These are phyloP conservation scores for Sphaerulina vaccinii DNA, from an alignment of 2,329 filamentous ascomycete genomes.

Conservation along the genomic window DNA sequence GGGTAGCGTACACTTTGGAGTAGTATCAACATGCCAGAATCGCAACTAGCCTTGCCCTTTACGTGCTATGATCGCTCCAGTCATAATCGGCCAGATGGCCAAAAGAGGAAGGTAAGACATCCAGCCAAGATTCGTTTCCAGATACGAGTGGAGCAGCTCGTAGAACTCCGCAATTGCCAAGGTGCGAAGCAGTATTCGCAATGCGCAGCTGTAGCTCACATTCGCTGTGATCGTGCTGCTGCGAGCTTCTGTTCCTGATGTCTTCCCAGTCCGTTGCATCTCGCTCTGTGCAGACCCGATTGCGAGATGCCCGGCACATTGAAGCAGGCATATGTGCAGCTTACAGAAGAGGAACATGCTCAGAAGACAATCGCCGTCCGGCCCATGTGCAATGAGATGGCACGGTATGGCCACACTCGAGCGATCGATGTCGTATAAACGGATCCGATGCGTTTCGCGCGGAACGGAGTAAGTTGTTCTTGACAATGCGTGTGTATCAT, in stretches of 20 bases:
- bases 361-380: neutral
- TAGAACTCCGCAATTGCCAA: neutral
- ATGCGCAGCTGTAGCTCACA: neutral
- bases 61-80: neutral
- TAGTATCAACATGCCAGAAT: neutral
- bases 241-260: too few relatives aligned
- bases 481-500: neutral
- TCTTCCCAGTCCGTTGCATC: too few relatives aligned
- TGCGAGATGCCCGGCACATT: too few relatives aligned
- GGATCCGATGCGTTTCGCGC: neutral
- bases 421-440: neutral
- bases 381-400: too few relatives aligned
- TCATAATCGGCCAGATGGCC: neutral
- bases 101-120: constrained; percentile 11
- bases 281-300: too few relatives aligned
- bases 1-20: neutral
- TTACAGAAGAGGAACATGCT: neutral
- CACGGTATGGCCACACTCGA: neutral
- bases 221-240: too few relatives aligned
- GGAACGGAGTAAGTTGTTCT: neutral
- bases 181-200: neutral
- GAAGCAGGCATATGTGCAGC: too few relatives aligned
- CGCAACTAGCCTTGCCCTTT: neutral
- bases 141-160: constrained; percentile 9
- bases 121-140: constrained; percentile 8